A percentile compares a stretch with the other conserved stretches of the same genome.
These are phyloP conservation scores for Calocybe cyanea DNA, from an alignment of 768 basidiomycete species.

Conservation along the genomic window DNA sequence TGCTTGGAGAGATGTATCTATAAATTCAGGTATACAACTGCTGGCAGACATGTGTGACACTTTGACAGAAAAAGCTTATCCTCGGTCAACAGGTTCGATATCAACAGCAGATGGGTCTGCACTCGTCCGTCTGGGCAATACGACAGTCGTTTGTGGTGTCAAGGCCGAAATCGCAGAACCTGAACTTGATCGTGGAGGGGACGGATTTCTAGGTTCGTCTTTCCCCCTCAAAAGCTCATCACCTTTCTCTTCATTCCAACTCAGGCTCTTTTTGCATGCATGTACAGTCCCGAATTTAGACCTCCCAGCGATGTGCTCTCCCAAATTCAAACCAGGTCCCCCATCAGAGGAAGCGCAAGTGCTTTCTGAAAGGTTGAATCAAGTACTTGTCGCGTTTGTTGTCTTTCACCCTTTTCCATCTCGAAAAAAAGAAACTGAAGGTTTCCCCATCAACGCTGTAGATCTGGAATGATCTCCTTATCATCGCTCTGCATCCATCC, in stretches of 20 bases:
- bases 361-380: constrained; percentile 77
- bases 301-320: constrained; percentile 88
- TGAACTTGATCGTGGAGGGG: constrained; percentile 65
- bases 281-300: constrained; percentile 88
- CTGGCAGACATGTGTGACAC: not conserved
- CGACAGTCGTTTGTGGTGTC: constrained; percentile 94
- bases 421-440: not conserved
- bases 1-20: constrained; percentile 69
- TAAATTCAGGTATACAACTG: constrained; percentile 69
- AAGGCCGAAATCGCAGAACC: constrained; percentile 96
- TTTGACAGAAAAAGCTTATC: not conserved
- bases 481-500: constrained; percentile 75
- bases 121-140: constrained; percentile 85
- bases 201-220: constrained; percentile 78
- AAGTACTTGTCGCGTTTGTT: constrained; percentile 59
- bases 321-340: constrained; percentile 93
- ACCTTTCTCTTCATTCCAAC: not conserved
- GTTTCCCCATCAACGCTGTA: constrained; percentile 23
- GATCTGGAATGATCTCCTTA: constrained; percentile 63
- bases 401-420: not conserved
- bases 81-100: constrained; percentile 66
- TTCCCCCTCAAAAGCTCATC: not conserved
- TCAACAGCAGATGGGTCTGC: constrained; percentile 92
- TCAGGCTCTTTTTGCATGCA: not conserved
- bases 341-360: constrained; percentile 94